These are phyloP conservation scores for Dendrostoma leiphaemia DNA, from an alignment of 2,329 filamentous ascomycete species.

Conservation along the genomic window DNA sequence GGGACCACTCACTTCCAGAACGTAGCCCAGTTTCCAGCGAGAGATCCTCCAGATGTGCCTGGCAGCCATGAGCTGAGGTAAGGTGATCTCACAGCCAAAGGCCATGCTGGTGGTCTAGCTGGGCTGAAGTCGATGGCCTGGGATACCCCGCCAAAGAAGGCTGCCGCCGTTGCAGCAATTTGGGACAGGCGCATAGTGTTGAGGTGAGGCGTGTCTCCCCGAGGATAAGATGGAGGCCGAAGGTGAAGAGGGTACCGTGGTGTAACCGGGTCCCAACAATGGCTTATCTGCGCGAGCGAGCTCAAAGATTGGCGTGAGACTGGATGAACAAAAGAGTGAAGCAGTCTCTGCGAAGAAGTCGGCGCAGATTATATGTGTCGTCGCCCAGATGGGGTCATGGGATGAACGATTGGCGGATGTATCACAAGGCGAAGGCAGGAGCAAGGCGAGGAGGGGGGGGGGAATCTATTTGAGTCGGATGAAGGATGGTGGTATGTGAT, in stretches of 20 bases:
- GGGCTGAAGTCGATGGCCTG: slow-evolving; percentile 58
- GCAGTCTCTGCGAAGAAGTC: too few species aligned
- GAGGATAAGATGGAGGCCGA: not conserved
- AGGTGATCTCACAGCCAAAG: slow-evolving; percentile 71
- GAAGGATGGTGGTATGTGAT: slow-evolving; percentile 9
- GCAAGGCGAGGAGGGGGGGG: not conserved
- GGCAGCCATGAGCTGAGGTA: slow-evolving; percentile 72
- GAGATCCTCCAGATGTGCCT: slow-evolving; percentile 61
- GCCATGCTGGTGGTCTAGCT: slow-evolving; percentile 64
- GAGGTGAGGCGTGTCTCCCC: not conserved
- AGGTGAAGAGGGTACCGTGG: not conserved
- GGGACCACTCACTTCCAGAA: slow-evolving; percentile 64
- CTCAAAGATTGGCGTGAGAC: not conserved
- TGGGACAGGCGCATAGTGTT: slow-evolving; percentile 11
- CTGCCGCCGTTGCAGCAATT: slow-evolving; percentile 24
- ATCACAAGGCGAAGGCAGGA: slow-evolving; percentile 1
- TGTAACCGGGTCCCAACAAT: not conserved
- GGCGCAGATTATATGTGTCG: slow-evolving; percentile 8
- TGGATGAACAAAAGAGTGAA: not conserved
- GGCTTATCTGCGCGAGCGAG: not conserved
- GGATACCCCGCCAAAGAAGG: slow-evolving; percentile 27
- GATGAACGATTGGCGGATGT: not conserved
- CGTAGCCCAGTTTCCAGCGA: slow-evolving; percentile 66
- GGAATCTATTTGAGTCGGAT: slow-evolving; percentile 9
- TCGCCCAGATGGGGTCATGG: not conserved